A percentile compares a stretch with the other conserved stretches of the same genome.
Conservation (phyloP, 305 asterid species). For the Salvia sclarea region DNA sequence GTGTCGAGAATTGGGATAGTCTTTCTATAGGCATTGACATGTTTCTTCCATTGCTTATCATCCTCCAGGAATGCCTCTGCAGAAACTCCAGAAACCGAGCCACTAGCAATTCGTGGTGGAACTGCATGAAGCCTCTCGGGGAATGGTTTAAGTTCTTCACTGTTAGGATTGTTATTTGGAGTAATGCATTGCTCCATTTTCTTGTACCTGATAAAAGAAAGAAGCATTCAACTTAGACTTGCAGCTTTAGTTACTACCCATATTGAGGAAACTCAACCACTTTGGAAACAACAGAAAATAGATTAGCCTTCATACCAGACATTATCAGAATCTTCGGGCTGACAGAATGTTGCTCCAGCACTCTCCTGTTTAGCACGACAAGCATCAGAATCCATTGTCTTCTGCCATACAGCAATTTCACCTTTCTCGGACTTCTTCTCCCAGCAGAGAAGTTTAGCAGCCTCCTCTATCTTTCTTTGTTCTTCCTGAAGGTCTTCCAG, state of each 20-base stretch:
- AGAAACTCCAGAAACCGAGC: conserved; percentile 72
- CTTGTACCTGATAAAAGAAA: conserved; percentile 62
- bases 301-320: conserved; percentile 68
- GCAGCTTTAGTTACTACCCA: not conserved
- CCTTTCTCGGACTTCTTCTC: conserved; percentile 84
- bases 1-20: conserved; percentile 77
- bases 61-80: conserved; percentile 65
- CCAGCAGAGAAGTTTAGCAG: conserved; percentile 94
- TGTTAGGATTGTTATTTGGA: conserved; percentile 44
- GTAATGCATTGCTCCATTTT: conserved; percentile 86
- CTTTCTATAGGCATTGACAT: conserved; percentile 73
- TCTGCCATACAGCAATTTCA: conserved; percentile 93
- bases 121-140: conserved; percentile 83
- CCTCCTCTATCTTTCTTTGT: conserved; percentile 87
- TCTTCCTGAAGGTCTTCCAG: conserved; percentile 88
- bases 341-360: conserved; percentile 64
- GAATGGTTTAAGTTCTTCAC: conserved; percentile 63
- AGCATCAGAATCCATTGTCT: conserved; percentile 72
- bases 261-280: conserved; percentile 14
- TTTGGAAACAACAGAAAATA: not conserved
- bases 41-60: conserved; percentile 81
- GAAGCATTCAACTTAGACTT: too few species aligned
- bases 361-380: conserved; percentile 78
- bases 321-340: conserved; percentile 66
- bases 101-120: conserved; percentile 85